Evolutionary conservation across 1,284 basidiomycete species (phyloP).

Genomic region (Ustilago shanxiensis): DNA sequence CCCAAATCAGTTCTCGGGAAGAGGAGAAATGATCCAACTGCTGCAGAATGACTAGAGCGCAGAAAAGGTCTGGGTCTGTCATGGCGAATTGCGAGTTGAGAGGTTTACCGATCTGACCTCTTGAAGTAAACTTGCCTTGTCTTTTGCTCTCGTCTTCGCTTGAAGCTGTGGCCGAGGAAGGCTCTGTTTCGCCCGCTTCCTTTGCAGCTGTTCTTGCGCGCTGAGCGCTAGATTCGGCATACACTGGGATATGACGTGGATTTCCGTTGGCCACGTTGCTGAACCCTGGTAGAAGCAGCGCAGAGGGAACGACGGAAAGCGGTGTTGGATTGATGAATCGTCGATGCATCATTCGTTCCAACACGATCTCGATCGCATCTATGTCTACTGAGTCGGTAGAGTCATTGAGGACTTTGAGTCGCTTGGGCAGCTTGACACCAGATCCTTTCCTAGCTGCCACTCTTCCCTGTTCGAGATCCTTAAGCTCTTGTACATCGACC

Average conservation of each 20-base stretch:
- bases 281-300: constrained; percentile 44
- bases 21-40: constrained; percentile 29
- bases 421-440: constrained; percentile 33
- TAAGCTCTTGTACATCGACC: constrained; percentile 45
- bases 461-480: constrained; percentile 37
- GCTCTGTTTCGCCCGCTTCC: constrained; percentile 2
- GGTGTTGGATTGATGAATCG: constrained; percentile 54
- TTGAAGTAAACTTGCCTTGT: constrained; percentile 43
- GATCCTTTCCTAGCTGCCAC: constrained; percentile 7
- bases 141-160: constrained; percentile 42
- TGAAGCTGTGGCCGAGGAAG: constrained; percentile 22
- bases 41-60: constrained; percentile 35
- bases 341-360: constrained; percentile 50
- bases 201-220: constrained; percentile 25
- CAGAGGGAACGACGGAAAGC: constrained; percentile 45
- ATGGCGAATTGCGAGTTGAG: constrained; percentile 51
- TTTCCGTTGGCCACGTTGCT: constrained; percentile 46
- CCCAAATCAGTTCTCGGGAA: constrained; percentile 53
- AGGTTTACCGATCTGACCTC: constrained; percentile 52
- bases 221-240: constrained; percentile 48
- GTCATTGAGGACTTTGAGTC: constrained; percentile 39
- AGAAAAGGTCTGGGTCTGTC: constrained; percentile 34
- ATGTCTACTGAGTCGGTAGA: constrained; percentile 25
- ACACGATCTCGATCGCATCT: constrained; percentile 48
- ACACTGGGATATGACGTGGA: constrained; percentile 50